Evolutionary conservation across 192 early-diverging fungal genomes (phyloP), one percentile per base, ranked within the genome.

Genomic region (Coemansia sp.): DNA sequence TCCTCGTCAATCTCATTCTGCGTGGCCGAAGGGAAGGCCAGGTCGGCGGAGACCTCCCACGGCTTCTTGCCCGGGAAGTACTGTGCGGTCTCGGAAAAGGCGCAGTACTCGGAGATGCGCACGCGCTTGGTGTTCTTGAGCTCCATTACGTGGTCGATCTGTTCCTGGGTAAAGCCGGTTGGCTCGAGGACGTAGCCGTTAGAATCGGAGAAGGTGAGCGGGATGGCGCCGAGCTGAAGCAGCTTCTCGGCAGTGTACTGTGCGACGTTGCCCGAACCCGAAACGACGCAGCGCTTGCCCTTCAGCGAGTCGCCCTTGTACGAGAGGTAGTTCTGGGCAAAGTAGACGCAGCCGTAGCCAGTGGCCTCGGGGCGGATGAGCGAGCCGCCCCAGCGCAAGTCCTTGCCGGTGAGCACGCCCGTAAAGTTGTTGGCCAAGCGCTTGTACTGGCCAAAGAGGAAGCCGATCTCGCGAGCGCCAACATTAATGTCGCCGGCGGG

Each of bases 1-100:
- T 70, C 82, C 68, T 76, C 72, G 68, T 83, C 80, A 21, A 81
- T 70, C 75, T 83, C 82, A 63, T 83, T 83, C 67, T 83, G 82
- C 35, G 82, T 83, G 62, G 82, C 82, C 52, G 74, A 83, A 33
- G 82, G 82, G 72, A 83, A 78, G 69, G 82, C 82, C 42, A 82
- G 59, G 48, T 83, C 82, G 64, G 65, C 74, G 21, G 65, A 43
- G 11, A 78, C 74, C 71, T 83, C 76, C 82, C 82, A 83, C 8
- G 82, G 82, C 60, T 72, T 72, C 75, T 83, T 76, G 58, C 80
- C 80, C 32, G 62, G 63, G 70, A 83, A 72, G 70, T 70, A 83
- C 63, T 82, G 74, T 27, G 73, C 71, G n/a, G 65, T 66, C 56
- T 66, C 42, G 42, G 74, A 73, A 72, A 83, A 69, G 27, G 65